These are phyloP conservation scores for Cucurbita moschata DNA, from an alignment of 306 rosid genomes.

Conservation along the genomic window DNA sequence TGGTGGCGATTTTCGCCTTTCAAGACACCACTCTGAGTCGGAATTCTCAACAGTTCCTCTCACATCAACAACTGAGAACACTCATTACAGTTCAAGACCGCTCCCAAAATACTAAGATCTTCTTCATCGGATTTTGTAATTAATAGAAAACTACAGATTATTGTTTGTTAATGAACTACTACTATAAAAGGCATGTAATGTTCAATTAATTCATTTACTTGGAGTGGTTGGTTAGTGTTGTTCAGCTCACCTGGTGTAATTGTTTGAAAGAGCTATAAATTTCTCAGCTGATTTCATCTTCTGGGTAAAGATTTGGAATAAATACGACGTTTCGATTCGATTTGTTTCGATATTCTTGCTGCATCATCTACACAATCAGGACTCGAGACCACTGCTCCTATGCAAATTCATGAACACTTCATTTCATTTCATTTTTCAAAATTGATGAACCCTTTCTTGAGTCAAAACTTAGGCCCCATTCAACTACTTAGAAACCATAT, in stretches of 20 bases:
- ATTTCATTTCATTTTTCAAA: no score
- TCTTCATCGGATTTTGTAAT: conserved; percentile 26
- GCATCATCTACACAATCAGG: neutral
- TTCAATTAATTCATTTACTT: conserved; percentile 59
- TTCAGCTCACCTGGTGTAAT: neutral
- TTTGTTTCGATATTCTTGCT: neutral
- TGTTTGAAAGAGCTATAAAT: neutral
- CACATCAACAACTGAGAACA: conserved; percentile 50
- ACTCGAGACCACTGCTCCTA: neutral
- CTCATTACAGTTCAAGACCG: conserved; percentile 19
- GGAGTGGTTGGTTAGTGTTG: conserved; percentile 17
- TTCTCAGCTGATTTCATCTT: neutral
- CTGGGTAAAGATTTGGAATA: neutral
- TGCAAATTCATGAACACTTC: neutral
- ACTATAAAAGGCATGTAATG: conserved; percentile 27
- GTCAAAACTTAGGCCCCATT: neutral
- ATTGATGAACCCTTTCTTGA: no score
- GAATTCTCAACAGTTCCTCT: conserved; percentile 94
- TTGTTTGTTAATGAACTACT: conserved; percentile 25
- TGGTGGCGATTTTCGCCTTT: conserved; percentile 27
- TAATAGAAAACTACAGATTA: conserved; percentile 31
- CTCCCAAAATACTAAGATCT: conserved; percentile 43
- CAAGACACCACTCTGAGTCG: conserved; percentile 46
- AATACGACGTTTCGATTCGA: neutral
- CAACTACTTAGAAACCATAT: neutral